A percentile compares a stretch with the other conserved stretches of the same genome.
Conservation (phyloP, 176 grass and related monocot genomes). For the Paspalum notatum region DNA sequence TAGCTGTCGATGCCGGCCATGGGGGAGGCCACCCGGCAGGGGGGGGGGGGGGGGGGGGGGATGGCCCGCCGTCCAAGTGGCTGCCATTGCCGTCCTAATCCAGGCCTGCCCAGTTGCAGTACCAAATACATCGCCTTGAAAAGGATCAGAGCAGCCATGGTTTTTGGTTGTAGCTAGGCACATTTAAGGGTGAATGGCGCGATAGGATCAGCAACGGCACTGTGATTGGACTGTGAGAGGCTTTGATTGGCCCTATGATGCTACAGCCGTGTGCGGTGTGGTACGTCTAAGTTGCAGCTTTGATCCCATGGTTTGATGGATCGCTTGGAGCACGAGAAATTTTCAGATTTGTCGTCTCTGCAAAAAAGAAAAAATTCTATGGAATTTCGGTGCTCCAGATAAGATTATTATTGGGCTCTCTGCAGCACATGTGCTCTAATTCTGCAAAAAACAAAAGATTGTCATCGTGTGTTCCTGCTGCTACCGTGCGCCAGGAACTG, state of each 20-base stretch:
- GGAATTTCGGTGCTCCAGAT: not conserved
- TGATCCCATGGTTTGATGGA: too few relatives aligned
- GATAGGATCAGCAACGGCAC: not conserved
- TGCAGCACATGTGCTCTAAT: too few relatives aligned
- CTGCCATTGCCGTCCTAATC: conserved; percentile 22
- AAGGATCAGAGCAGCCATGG: not conserved
- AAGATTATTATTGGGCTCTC: not conserved
- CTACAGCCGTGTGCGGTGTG: not conserved
- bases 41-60: conserved; percentile 13
- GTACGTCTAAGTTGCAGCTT: too few relatives aligned
- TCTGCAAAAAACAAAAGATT: too few relatives aligned
- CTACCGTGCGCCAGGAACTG: not conserved
- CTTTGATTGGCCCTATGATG: not conserved
- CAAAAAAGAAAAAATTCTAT: not conserved
- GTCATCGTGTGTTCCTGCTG: not conserved
- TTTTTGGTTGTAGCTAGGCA: not conserved
- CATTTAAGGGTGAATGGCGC: not conserved
- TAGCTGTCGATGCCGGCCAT: conserved; percentile 63
- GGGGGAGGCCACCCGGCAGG: conserved; percentile 59
- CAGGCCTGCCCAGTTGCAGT: not conserved
- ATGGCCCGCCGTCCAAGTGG: conserved; percentile 41
- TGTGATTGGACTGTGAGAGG: not conserved
- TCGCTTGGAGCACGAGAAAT: not conserved
- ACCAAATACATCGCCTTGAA: not conserved
- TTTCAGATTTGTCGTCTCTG: not conserved